phyloP scores from a whole-genome alignment of 441 rosid species.

The Melastoma candidum region DNA sequence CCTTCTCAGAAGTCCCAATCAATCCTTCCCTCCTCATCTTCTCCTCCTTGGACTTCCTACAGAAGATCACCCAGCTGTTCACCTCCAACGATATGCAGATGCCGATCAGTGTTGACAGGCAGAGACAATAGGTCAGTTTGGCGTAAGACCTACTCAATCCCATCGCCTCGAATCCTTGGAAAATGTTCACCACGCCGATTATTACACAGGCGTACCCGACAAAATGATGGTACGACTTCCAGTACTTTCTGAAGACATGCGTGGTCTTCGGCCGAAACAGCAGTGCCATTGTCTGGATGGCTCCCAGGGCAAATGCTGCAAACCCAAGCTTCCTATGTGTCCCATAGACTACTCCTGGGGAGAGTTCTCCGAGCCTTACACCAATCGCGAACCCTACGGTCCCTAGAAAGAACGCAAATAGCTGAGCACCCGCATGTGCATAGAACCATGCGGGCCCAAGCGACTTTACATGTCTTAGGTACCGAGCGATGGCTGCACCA shows the following conservation, averaged over 20 bases:
- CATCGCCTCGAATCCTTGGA: conserved; percentile 86
- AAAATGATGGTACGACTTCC: conserved; percentile 97
- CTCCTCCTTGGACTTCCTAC: conserved; percentile 87
- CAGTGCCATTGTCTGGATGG: conserved; percentile 67
- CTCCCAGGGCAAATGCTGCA: conserved; percentile 46
- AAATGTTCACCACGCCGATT: conserved; percentile 82
- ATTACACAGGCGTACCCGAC: conserved; percentile 90
- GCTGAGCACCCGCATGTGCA: conserved; percentile 60
- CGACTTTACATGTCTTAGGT: conserved; percentile 57
- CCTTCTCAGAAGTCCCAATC: conserved; percentile 43
- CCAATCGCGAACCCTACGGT: conserved; percentile 67
- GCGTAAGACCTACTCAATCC: conserved; percentile 62
- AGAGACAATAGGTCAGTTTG: conserved; percentile 60
- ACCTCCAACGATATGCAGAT: conserved; percentile 81
- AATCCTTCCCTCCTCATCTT: conserved; percentile 80
- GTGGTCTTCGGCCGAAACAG: conserved; percentile 83
- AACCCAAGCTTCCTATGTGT: conserved; percentile 75
- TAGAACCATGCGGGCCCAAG: conserved; percentile 86
- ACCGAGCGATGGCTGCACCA: conserved; percentile 65
- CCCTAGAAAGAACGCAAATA: conserved; percentile 49
- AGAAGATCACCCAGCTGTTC: conserved; percentile 87
- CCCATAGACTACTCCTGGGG: conserved; percentile 56
- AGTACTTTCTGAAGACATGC: conserved; percentile 70
- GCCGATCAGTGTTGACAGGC: conserved; percentile 63
- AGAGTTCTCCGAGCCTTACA: conserved; percentile 48